Percentiles rank a stretch among this genome's conserved stretches.
Conservation (phyloP, 1,284 basidiomycete species). For the Microbotryum saponariae region DNA sequence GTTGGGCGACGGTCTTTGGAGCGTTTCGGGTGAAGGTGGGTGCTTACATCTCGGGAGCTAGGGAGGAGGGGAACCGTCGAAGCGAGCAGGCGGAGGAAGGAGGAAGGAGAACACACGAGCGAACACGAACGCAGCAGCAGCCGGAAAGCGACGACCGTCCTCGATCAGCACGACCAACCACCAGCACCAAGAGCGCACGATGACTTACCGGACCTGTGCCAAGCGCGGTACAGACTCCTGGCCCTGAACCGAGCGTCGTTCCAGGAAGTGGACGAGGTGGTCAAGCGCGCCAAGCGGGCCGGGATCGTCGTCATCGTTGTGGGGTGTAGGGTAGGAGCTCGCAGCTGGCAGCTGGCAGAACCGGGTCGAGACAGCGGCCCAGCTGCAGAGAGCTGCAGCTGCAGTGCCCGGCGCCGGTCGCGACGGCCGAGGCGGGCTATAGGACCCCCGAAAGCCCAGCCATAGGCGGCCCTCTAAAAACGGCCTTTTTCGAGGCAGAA, state of each 20-base stretch:
- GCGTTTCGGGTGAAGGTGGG: not conserved
- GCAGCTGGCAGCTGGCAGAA: not conserved
- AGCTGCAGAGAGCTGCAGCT: too few species aligned
- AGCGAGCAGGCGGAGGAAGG: not conserved
- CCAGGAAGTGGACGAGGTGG: conserved; percentile 54
- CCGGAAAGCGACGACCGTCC: not conserved
- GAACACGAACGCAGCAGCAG: conserved; percentile 5
- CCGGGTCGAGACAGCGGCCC: too few species aligned
- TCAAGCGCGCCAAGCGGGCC: conserved; percentile 68
- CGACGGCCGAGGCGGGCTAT: too few species aligned
- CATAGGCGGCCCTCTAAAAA: too few species aligned
- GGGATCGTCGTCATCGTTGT: conserved; percentile 75
- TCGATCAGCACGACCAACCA: not conserved
- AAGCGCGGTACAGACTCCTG: conserved; percentile 78
- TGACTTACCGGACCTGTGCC: conserved; percentile 64
- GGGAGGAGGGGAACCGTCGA: not conserved
- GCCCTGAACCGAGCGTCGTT: conserved; percentile 64
- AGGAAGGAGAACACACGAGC: conserved; percentile 2
- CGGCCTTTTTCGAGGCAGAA: too few species aligned
- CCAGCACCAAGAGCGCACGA: not conserved
- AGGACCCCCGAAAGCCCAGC: too few species aligned
- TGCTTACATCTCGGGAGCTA: not conserved
- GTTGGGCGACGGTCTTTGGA: not conserved
- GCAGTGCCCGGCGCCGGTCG: too few species aligned
- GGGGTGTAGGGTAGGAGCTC: too few species aligned